Evolutionary conservation across 192 early-diverging fungal genomes (phyloP), one percentile per base, ranked within the genome.

Genomic region (Entomortierella chlamydospora): DNA sequence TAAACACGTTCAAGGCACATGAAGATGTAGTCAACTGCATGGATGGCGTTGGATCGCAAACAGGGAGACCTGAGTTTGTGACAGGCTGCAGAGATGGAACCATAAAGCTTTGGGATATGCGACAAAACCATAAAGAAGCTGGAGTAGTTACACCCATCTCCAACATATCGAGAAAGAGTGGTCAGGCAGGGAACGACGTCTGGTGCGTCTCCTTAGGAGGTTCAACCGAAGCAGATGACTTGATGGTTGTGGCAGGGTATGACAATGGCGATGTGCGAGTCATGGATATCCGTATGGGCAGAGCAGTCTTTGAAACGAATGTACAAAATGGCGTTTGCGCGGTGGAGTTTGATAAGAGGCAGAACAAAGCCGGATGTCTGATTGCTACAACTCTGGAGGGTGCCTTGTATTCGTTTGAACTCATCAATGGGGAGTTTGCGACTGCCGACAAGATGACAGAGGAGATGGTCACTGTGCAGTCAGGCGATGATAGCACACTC

Each of bases 1-100:
- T 68, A 7, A 60, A 43, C 11, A 50, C 30, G n/a, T 63, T 76
- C n/a, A 47, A 62, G 6, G 73, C 73, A 20, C 73, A 76, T 23
- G 64, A 62, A 1, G 73, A 76, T 58, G 52, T 76, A 28, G 60
- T 76, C 47, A 76, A 61, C 31, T 76, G 73, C 25, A 76, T 76
- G 50, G 73, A 76, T 52, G 73, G 73, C 7, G 59, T 53, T n/a
- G 73, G 73, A 13, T 55, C 65, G 0, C 50, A 22, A 23, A 37
- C 58, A n/a, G 64, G 58, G 6, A 29, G 73, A 31, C 65, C 64
- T 5, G 73, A 76, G 60, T 76, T 68, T 68, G 65, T 68, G 20
- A 76, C 73, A 23, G 73, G 73, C 28, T 49, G 65, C 8, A 47
- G 63, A 7, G 73, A 76, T 50, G 73, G 73, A 4, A 57, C 59